Conservation (phyloP, 345 rosid genomes). For the Populus ilicifolia region DNA sequence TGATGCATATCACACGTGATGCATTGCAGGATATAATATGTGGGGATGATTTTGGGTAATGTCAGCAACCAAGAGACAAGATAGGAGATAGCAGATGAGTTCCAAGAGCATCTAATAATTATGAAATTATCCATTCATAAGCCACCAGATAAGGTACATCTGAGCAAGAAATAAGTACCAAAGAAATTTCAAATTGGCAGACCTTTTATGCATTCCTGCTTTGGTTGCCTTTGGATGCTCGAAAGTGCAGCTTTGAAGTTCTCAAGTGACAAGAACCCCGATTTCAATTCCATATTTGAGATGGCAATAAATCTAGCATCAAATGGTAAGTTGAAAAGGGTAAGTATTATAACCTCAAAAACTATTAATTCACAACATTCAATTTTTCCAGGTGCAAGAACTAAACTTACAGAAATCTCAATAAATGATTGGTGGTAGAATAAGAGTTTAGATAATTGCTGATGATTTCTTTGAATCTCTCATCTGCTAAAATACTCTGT, state of each 20-base stretch:
- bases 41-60: no score
- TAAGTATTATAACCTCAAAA: slow-evolving; percentile 9
- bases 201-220: slow-evolving; percentile 82
- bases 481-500: slow-evolving; percentile 63
- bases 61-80: background rate
- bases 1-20: background rate
- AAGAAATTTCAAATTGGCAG: slow-evolving; percentile 1
- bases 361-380: slow-evolving; percentile 14
- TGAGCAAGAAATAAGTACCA: background rate
- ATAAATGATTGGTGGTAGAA: slow-evolving; percentile 53
- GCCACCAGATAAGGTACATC: background rate
- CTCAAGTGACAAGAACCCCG: slow-evolving; percentile 66
- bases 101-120: background rate
- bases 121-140: background rate
- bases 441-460: slow-evolving; percentile 37
- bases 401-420: slow-evolving; percentile 74
- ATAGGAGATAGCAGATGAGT: background rate
- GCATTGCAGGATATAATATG: no score
- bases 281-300: slow-evolving; percentile 58
- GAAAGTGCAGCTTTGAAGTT: slow-evolving; percentile 72
- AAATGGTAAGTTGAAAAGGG: slow-evolving; percentile 13
- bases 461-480: slow-evolving; percentile 62
- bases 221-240: slow-evolving; percentile 65
- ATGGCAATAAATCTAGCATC: slow-evolving; percentile 65
- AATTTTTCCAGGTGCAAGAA: slow-evolving; percentile 4